Percentiles rank a stretch among this genome's conserved stretches.
Evolutionary conservation across 176 grass and related monocot species (phyloP).

Genomic region (Lolium perenne): DNA sequence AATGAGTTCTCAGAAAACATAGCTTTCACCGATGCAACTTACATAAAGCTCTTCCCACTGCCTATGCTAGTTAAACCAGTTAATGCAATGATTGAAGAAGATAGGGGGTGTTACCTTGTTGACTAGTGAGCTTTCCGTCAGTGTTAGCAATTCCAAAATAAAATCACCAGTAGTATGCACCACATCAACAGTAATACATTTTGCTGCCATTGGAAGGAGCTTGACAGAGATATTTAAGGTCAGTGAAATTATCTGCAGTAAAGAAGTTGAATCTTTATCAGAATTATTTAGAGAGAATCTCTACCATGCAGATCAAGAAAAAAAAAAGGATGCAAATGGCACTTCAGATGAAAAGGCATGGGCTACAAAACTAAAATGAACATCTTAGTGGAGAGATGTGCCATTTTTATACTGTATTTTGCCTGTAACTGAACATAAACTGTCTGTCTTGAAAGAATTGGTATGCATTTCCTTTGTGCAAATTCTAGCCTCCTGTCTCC

Average conservation of each 20-base stretch:
- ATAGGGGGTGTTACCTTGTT: conserved; percentile 61
- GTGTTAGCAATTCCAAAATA: conserved; percentile 57
- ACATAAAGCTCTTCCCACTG: conserved; percentile 7
- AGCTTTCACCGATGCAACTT: neutral
- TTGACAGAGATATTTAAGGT: conserved; percentile 64
- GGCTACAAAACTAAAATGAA: conserved; percentile 16
- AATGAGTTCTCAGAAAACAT: neutral
- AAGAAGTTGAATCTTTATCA: conserved; percentile 45
- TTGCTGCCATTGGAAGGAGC: conserved; percentile 53
- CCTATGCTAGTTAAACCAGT: conserved; percentile 29
- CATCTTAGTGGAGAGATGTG: neutral
- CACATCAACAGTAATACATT: conserved; percentile 43
- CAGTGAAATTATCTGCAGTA: conserved; percentile 74
- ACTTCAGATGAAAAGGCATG: conserved; percentile 26
- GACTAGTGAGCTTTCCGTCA: conserved; percentile 62
- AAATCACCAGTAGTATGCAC: conserved; percentile 53
- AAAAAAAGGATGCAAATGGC: neutral
- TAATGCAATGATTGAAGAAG: conserved; percentile 33
- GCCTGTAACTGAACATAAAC: conserved; percentile 8
- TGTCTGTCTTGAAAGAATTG: neutral
- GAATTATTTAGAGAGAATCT: conserved; percentile 34
- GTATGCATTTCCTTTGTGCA: conserved; percentile 16
- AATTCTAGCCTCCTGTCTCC: conserved; percentile 14
- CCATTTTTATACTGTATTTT: neutral
- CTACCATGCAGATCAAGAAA: neutral